Base-by-base conservation (phyloP, 306 rosid genomes). In the Prunus dulcis region DNA sequence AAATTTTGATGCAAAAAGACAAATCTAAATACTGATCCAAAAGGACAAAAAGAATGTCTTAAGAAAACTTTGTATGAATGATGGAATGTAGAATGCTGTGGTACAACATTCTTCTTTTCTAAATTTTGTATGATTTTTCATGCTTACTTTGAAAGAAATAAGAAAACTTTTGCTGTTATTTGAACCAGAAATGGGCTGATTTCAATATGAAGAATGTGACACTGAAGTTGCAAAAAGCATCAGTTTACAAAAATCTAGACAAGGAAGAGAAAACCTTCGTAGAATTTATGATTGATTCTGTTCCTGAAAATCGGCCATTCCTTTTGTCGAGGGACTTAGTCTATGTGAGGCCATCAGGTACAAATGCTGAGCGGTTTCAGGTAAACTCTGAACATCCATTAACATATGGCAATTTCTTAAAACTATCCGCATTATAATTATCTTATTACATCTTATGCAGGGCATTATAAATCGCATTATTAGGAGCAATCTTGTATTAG, bases 301-400 rank as follows among this genome's bases (percentile, higher is more conserved):
- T 67, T 76, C 75, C 18, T 13, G 66, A 45, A 43, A 17, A 20
- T 5, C 81, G 60, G 2, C 84, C 87, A 2, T 79, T 25, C 64
- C 81, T 83, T 69, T 71, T 72, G 13, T 79, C 87, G 20, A 76
- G 87, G 70, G 84, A 83, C 46, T 45, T 72, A 1, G 84, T 83
- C 58, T 52, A 58, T 41, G 84, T 78, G 9, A 55, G 73, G 32
- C 81, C 76, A 57, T 30, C 55, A 17, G 79, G 65, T 28, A 43
- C 19, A 3, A n/a, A 9, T 1, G 58, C 1, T 46, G 22, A 79
- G 17, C 55, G 25, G 3, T 66, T 79, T 61, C 63, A 78, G 81
- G 81, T 78, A 69, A 47, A 53, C 64, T 60, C 38, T 32, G 8
- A 30, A 60, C 45, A 30, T 57, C 19, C 46, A 25, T 55, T 13